Evolutionary conservation across 257 asterid genomes (phyloP).

Genomic region (Gardenia jasminoides): DNA sequence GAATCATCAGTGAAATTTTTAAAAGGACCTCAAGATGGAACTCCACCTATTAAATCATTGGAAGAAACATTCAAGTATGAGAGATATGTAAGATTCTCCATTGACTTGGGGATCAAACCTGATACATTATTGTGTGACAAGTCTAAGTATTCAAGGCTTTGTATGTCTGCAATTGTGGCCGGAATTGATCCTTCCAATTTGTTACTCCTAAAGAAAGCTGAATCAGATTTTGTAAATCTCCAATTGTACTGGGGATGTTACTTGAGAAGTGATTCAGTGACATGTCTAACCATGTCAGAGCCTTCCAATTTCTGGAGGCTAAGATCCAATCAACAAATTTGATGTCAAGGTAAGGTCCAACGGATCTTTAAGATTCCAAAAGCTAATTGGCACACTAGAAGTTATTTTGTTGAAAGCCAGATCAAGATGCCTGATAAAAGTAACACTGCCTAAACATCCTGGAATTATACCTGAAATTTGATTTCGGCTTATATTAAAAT

Average conservation of each 20-base stretch:
- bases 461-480: background rate
- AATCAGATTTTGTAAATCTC: background rate
- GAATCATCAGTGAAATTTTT: background rate
- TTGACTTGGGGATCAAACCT: background rate
- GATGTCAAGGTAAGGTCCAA: background rate
- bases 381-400: background rate
- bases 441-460: background rate
- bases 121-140: background rate
- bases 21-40: background rate
- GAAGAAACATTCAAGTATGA: background rate
- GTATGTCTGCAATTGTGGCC: background rate
- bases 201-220: background rate
- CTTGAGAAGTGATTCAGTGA: background rate
- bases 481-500: background rate
- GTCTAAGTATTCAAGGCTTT: background rate
- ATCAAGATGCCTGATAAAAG: background rate
- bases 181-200: background rate
- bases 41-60: background rate
- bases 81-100: constrained; percentile 1
- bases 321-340: background rate
- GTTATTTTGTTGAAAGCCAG: background rate
- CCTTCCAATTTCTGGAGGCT: background rate
- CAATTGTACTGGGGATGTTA: background rate
- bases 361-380: background rate
- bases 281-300: background rate